Evolutionary conservation across 371 early-diverging fungal genomes (phyloP), one percentile per base, ranked within the genome.

Genomic region (Rhizopus delemar): DNA sequence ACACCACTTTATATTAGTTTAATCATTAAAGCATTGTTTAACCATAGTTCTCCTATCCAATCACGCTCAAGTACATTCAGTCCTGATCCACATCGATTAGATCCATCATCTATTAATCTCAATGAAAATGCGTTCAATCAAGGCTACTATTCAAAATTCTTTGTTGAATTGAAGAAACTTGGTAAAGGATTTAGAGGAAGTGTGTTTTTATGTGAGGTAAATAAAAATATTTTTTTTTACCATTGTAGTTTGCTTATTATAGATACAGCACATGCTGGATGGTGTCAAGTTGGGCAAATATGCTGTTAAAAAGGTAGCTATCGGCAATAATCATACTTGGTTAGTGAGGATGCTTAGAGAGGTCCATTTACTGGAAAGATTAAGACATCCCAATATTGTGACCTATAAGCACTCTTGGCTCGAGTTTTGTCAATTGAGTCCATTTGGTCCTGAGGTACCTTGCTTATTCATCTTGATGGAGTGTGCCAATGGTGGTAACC

Each of bases 401-500:
- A 90, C 88, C 49, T 97, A 97, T 71, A 97, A 97, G 69, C 97
- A 97, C 70, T 85, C 89, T 16, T 93, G 94, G 94, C 77, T 97
- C 11, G 97, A 97, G 67, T 79, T 91, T 61, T 83, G 87, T 63
- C 87, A 85, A 48, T 67, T 92, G 2, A 86, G 90, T 16, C 68
- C 70, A 8, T 97, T 96, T 82, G 93, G 86, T 3, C 98, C 98
- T 0, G 80, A 83, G 59, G 92, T 98, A 0, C 96, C 98, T 0
- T 94, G 93, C 55, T 78, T 98, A 11, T 98, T 96, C 65, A 96
- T 98, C 34, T 74, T 98, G 6, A 98, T 98, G 98, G 96, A 97
- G 68, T 90, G 90, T 49, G 98, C 98, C 9, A 95, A 96, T 62
- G 98, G 96, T 22, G 97, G 98, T 3, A 97, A 93, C 63, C 79